A percentile compares a stretch with the other conserved stretches of the same genome.
phyloP scores from a whole-genome alignment of 306 rosid genomes.

The Inga laurina region DNA sequence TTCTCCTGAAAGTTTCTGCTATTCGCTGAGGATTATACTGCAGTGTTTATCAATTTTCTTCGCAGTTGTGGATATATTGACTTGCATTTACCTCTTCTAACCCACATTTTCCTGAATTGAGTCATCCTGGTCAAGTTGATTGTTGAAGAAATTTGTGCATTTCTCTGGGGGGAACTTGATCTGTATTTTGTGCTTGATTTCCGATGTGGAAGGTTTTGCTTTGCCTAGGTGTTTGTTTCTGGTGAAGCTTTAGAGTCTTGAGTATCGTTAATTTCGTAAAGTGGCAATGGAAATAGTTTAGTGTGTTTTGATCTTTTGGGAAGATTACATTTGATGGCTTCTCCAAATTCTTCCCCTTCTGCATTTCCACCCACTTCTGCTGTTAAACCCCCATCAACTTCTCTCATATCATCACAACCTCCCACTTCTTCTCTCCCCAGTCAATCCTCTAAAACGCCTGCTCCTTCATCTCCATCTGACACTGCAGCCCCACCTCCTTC shows the following conservation, averaged over 20 bases:
- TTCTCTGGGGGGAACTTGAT: slow-evolving; percentile 32
- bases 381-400: slow-evolving; percentile 33
- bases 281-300: slow-evolving; percentile 40
- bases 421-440: slow-evolving; percentile 34
- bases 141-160: slow-evolving; percentile 12
- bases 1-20: not conserved
- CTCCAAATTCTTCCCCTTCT: slow-evolving; percentile 74
- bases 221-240: not conserved
- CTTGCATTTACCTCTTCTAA: not conserved
- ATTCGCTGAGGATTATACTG: slow-evolving; percentile 17
- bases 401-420: slow-evolving; percentile 47
- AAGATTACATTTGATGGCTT: slow-evolving; percentile 61
- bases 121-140: slow-evolving; percentile 30
- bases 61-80: slow-evolving; percentile 35
- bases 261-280: slow-evolving; percentile 13
- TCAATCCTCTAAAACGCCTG: slow-evolving; percentile 44
- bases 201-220: slow-evolving; percentile 31
- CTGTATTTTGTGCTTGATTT: slow-evolving; percentile 29
- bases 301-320: slow-evolving; percentile 35
- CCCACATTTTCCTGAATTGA: slow-evolving; percentile 18
- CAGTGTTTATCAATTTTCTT: slow-evolving; percentile 11
- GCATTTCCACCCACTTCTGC: slow-evolving; percentile 60
- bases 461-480: slow-evolving; percentile 46
- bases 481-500: slow-evolving; percentile 40
- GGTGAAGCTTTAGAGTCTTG: not conserved